Percentiles rank a stretch among this genome's conserved stretches.
Evolutionary conservation across 306 rosid genomes (phyloP).

Genomic region (Casuarina equisetifolia): DNA sequence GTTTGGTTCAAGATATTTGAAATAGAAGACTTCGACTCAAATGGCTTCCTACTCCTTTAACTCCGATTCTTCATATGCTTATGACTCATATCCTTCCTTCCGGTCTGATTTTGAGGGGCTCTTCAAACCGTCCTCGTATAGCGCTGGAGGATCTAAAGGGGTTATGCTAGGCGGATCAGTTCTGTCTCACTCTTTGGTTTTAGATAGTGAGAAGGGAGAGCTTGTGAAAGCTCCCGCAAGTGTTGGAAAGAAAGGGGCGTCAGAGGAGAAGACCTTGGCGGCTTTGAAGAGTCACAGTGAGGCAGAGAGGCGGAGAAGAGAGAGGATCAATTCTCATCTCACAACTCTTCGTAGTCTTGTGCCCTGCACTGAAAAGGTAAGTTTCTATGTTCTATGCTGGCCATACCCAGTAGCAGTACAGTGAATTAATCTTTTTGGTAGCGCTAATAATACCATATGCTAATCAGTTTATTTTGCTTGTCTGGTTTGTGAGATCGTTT

Average conservation of each 20-base stretch:
- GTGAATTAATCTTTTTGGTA: too few species aligned
- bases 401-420: background rate
- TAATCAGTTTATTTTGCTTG: background rate
- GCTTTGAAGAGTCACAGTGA: constrained; percentile 85
- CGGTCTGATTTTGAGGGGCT: constrained; percentile 28
- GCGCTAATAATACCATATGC: background rate
- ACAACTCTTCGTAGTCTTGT: constrained; percentile 71
- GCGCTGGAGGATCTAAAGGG: constrained; percentile 27
- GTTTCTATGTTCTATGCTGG: background rate
- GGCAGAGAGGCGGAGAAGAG: constrained; percentile 89
- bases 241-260: constrained; percentile 49
- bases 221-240: constrained; percentile 48
- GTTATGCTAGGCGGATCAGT: constrained; percentile 31
- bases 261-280: constrained; percentile 62
- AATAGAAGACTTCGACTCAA: background rate
- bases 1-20: constrained; percentile 32
- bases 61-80: constrained; percentile 33
- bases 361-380: constrained; percentile 61
- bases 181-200: constrained; percentile 44
- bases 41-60: constrained; percentile 44
- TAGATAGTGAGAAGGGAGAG: constrained; percentile 64
- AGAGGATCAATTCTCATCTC: constrained; percentile 85
- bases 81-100: constrained; percentile 6
- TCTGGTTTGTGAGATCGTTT: background rate
- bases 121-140: constrained; percentile 34